Base-by-base conservation (phyloP, 257 asterid species). In the Rehmannia glutinosa region DNA sequence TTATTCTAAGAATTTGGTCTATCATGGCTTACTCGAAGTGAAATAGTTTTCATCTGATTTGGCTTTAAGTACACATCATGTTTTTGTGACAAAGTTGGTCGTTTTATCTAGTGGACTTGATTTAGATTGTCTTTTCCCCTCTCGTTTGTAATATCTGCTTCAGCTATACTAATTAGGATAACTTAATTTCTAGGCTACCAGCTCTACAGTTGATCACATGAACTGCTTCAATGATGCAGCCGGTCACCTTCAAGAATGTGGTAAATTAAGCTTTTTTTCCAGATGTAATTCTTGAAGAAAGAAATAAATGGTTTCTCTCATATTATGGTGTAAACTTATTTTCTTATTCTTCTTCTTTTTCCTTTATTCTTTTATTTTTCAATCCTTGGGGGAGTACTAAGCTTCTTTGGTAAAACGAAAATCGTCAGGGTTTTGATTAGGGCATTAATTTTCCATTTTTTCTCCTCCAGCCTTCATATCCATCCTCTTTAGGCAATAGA, bases 221-320 rank as follows among this genome's bases (percentile, higher is more conserved):
- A 81, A 70, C 76, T 94, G 97, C 87, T 88, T 94, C 75, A 82
- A 82, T 23, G 97, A 91, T 73, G 96, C 99, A 11, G 87, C 99
- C 17, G 97, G 97, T 21, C 89, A 80, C 36, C 83, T 94, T 74
- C 97, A 91, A 85, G 97, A 94, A 87, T 81, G 80, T 32, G 97
- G 99, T 94, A 77, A 74, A 6, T 46, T 50, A 6, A 19, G 24
- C 8, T 57, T 63, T 6, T 6, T 64, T 17, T 10, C 8, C 23
- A 5, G 51, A 24, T 49, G 17, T 63, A 16, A 5, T 51, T 46
- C 35, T 61, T 45, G 15, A 39, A 19, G 39, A 50, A 36, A 42
- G 5, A 55, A 64, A 30, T 28, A 23, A 51, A 46, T 16, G 27
- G 51, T 32, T 15, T 11, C 5, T 30, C 36, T n/a, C 17, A 21